Evolutionary conservation across 768 basidiomycete genomes (phyloP).

Genomic region (Lactarius psammicola): DNA sequence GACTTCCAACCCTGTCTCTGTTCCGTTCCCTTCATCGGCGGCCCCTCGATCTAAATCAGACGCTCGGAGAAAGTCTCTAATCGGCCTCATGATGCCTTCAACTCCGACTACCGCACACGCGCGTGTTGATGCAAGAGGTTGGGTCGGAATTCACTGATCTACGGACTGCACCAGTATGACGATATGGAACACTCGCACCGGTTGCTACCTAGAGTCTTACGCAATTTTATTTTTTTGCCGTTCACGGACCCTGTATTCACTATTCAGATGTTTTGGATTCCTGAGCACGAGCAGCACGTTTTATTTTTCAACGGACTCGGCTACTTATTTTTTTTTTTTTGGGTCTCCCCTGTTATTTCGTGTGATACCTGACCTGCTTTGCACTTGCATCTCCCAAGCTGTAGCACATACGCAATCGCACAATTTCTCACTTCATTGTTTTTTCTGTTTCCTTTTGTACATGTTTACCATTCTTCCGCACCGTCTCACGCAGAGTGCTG

Average conservation of each 20-base stretch:
- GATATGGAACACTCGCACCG: conserved; percentile 1
- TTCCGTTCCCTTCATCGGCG: conserved; percentile 55
- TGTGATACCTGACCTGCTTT: conserved; percentile 24
- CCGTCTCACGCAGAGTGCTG: background rate
- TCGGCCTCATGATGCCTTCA: conserved; percentile 62
- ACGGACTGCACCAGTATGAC: background rate
- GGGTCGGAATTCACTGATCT: conserved; percentile 53
- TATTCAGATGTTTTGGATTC: background rate
- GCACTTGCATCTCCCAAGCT: conserved; percentile 22
- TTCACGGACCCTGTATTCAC: conserved; percentile 5
- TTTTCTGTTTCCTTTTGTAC: background rate
- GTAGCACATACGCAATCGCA: conserved; percentile 24
- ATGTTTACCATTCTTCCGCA: conserved; percentile 4
- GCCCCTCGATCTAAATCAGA: conserved; percentile 68
- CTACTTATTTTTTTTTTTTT: conserved; percentile 17
- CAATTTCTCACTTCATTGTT: conserved; percentile 7
- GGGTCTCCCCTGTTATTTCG: background rate
- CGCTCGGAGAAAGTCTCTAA: conserved; percentile 70
- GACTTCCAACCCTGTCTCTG: conserved; percentile 56
- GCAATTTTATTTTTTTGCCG: conserved; percentile 2
- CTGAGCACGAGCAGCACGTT: conserved; percentile 5
- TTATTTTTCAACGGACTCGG: conserved; percentile 25
- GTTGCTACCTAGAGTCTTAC: conserved; percentile 3
- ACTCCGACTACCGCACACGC: conserved; percentile 82
- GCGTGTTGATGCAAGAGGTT: conserved; percentile 82